A percentile compares a stretch with the other conserved stretches of the same genome.
These are phyloP conservation scores for Exophiala sp. DNA, from an alignment of 2,329 filamentous ascomycete genomes.

Conservation along the genomic window DNA sequence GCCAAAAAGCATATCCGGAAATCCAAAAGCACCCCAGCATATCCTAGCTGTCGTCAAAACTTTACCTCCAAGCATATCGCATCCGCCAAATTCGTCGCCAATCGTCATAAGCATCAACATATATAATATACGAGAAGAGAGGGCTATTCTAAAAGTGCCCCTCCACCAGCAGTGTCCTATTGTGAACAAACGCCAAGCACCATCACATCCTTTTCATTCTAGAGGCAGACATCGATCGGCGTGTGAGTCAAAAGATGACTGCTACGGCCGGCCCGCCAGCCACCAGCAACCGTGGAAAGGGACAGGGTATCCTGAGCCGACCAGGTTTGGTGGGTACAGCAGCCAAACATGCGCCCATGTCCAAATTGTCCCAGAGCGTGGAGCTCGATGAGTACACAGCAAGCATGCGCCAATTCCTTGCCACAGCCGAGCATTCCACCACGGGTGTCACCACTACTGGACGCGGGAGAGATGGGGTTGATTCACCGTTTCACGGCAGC, in stretches of 20 bases:
- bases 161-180: neutral
- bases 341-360: conserved; percentile 13
- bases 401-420: conserved; percentile 27
- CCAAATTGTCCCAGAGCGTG: conserved; percentile 15
- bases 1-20: neutral
- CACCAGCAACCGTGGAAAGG: conserved; percentile 13
- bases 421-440: conserved; percentile 9
- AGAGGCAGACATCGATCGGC: neutral
- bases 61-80: neutral
- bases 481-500: conserved; percentile 11
- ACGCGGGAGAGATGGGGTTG: conserved; percentile 5
- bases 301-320: neutral
- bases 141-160: neutral
- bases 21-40: neutral
- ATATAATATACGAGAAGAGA: no score
- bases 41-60: neutral
- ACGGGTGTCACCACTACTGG: neutral
- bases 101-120: neutral
- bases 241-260: conserved; percentile 7
- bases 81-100: neutral
- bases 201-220: no score
- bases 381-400: conserved; percentile 27
- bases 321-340: neutral
- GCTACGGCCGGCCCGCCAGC: conserved; percentile 4
- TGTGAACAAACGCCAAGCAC: no score